Evolutionary conservation across 768 basidiomycete species (phyloP).

Genomic region (Lentinus tigrinus): DNA sequence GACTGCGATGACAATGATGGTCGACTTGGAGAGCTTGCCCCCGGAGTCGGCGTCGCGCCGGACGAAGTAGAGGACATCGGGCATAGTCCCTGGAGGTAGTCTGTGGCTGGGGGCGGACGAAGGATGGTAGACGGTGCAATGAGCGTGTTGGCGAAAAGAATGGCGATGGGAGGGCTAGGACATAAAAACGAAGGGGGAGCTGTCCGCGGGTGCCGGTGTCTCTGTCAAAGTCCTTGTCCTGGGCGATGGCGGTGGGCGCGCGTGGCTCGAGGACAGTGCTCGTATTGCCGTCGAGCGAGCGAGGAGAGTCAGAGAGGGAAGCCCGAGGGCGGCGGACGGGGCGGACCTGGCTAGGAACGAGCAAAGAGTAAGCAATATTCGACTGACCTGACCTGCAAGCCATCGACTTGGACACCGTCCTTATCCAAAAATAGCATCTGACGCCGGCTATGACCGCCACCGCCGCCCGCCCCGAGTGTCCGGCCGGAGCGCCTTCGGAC

Average conservation of each 20-base stretch:
- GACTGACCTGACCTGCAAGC: too few species aligned
- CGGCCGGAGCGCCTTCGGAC: not conserved
- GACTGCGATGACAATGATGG: constrained; percentile 50
- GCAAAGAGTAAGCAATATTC: too few species aligned
- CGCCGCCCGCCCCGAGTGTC: not conserved
- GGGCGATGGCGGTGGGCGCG: not conserved
- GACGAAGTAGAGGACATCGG: constrained; percentile 9
- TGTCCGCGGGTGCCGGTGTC: not conserved
- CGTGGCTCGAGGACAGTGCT: not conserved
- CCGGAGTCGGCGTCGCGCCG: constrained; percentile 15
- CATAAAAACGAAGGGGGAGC: not conserved
- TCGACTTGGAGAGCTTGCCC: constrained; percentile 23
- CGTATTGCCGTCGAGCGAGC: too few species aligned
- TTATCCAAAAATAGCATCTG: too few species aligned
- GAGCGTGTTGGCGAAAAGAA: constrained; percentile 2
- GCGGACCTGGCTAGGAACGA: too few species aligned
- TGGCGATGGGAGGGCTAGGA: constrained; percentile 4
- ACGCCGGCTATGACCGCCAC: too few species aligned
- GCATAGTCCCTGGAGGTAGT: not conserved
- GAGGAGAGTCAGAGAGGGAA: not conserved
- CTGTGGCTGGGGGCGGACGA: not conserved
- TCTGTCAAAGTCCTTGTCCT: not conserved
- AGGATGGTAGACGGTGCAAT: not conserved
- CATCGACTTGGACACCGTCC: too few species aligned
- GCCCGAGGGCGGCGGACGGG: too few species aligned